These are phyloP conservation scores for Jamesozyma rosinii DNA, from an alignment of 805 yeast species.

Conservation along the genomic window DNA sequence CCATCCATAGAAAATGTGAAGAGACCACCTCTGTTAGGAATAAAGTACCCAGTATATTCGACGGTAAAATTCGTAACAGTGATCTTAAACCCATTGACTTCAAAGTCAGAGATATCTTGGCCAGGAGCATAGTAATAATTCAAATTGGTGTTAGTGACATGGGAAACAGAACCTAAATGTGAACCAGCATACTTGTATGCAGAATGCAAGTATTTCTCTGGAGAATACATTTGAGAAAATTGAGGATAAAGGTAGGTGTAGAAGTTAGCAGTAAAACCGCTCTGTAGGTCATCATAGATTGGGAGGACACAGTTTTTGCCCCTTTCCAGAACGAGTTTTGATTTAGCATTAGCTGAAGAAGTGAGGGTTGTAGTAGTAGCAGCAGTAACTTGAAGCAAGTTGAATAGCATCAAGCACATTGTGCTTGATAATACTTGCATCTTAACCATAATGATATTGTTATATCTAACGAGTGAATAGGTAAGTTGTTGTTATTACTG, in stretches of 20 bases:
- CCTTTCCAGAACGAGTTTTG: too few relatives aligned
- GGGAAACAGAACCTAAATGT: not conserved
- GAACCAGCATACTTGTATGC: not conserved
- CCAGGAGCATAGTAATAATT: not conserved
- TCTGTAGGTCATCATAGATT: not conserved
- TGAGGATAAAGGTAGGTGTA: not conserved
- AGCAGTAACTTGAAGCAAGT: not conserved
- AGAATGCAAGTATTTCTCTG: not conserved
- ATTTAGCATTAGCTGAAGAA: not conserved
- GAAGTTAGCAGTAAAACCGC: not conserved
- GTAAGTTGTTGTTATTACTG: not conserved
- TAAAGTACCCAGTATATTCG: constrained; percentile 1
- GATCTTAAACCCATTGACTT: not conserved
- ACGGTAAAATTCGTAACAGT: not conserved
- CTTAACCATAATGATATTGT: not conserved
- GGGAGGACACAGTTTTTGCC: not conserved
- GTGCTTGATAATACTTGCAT: not conserved
- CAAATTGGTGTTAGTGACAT: not conserved
- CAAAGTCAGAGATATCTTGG: not conserved
- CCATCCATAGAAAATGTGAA: not conserved
- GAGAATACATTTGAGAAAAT: not conserved
- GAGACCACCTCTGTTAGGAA: not conserved
- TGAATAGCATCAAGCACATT: not conserved
- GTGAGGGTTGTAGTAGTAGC: not conserved
- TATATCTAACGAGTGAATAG: not conserved